These are phyloP conservation scores for Xylaria sp. DNA, from an alignment of 2,329 filamentous ascomycete genomes.

Conservation along the genomic window DNA sequence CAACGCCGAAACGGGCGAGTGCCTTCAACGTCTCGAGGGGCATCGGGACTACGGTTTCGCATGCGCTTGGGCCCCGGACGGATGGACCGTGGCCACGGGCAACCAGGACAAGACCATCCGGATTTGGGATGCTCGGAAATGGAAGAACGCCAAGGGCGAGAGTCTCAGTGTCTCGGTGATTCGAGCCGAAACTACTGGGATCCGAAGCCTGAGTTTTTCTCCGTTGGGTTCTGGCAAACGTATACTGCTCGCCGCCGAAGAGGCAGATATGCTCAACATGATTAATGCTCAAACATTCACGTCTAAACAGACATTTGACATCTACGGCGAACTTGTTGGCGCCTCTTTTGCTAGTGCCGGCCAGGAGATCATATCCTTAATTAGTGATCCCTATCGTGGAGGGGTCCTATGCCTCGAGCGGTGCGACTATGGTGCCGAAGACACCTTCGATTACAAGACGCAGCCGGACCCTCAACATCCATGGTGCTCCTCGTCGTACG, in stretches of 20 bases:
- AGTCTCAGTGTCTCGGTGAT: conserved; percentile 49
- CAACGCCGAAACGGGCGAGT: conserved; percentile 60
- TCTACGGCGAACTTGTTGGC: conserved; percentile 72
- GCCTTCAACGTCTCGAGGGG: conserved; percentile 53
- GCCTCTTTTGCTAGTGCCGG: conserved; percentile 62
- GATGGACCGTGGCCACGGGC: conserved; percentile 69
- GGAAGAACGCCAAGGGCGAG: conserved; percentile 49
- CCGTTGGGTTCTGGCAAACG: conserved; percentile 62
- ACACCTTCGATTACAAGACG: conserved; percentile 23
- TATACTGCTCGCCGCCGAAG: conserved; percentile 67
- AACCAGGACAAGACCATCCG: conserved; percentile 69
- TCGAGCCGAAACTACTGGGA: conserved; percentile 61
- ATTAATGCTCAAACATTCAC: conserved; percentile 62
- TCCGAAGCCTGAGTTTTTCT: conserved; percentile 65
- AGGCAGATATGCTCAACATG: conserved; percentile 66
- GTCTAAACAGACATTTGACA: conserved; percentile 63
- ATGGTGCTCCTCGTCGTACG: conserved; percentile 24
- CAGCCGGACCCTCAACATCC: conserved; percentile 12
- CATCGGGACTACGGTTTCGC: conserved; percentile 70
- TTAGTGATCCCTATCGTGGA: conserved; percentile 59
- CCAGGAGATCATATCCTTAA: conserved; percentile 61
- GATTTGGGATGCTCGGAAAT: conserved; percentile 71
- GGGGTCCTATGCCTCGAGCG: conserved; percentile 61
- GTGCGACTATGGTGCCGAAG: conserved; percentile 36
- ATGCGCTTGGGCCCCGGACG: conserved; percentile 74